A percentile compares a stretch with the other conserved stretches of the same genome.
phyloP scores from a whole-genome alignment of 2,329 filamentous ascomycete genomes.

The Aureobasidium mangrovei region DNA sequence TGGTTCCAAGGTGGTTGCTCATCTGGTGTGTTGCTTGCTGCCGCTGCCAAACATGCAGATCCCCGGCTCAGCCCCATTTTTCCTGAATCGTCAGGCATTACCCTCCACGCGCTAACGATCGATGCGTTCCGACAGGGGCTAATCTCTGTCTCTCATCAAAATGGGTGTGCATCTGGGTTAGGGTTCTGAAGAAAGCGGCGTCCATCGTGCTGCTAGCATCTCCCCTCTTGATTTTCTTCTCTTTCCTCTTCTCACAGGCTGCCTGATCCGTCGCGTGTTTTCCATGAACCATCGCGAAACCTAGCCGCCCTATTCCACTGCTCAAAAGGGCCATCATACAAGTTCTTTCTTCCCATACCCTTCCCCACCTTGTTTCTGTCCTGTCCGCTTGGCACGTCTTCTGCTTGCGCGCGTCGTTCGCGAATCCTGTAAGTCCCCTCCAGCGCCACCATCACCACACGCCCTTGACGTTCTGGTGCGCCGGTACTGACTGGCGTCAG shows the following conservation, averaged over 20 bases:
- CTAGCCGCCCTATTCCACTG: not conserved
- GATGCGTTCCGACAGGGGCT: not conserved
- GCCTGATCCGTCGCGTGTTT: conserved; percentile 13
- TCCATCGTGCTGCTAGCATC: conserved; percentile 13
- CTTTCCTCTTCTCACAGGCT: conserved; percentile 10
- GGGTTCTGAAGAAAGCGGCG: conserved; percentile 1
- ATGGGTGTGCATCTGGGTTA: conserved; percentile 12
- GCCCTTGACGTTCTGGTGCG: not conserved
- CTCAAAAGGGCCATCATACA: not conserved
- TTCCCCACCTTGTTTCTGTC: conserved; percentile 7
- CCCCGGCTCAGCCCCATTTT: not conserved
- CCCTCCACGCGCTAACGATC: not conserved
- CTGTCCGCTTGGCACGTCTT: conserved; percentile 7
- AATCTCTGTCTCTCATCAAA: conserved; percentile 1
- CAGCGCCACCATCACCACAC: not conserved
- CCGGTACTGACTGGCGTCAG: not conserved
- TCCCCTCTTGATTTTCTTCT: conserved; percentile 12
- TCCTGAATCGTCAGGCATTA: not conserved
- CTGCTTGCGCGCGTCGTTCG: conserved; percentile 12
- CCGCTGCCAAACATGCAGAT: not conserved
- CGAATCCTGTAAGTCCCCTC: conserved; percentile 13
- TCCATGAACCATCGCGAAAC: not conserved
- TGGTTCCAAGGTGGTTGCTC: too few relatives aligned
- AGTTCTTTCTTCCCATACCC: not conserved
- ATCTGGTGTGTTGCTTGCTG: not conserved